Base-by-base conservation (phyloP, 495 filamentous ascomycete genomes). In the Podospora bellae-mahoneyi region DNA sequence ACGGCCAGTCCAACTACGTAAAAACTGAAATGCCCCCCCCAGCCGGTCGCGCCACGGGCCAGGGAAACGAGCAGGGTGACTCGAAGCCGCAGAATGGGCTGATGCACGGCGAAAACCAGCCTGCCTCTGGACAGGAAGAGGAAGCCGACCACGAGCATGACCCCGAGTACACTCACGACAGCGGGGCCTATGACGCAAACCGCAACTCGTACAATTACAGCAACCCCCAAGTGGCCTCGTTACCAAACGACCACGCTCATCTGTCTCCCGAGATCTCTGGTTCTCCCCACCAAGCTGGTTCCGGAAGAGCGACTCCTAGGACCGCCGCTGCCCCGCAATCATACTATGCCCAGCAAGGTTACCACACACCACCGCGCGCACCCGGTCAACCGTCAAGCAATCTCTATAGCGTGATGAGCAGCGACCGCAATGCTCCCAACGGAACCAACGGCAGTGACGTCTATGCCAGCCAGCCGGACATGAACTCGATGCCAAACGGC, bases 21-120 rank as follows among this genome's bases (percentile, higher is more conserved):
- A 97, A 94, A 80, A 91, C 80, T 72, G 94, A 97, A 63, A 97
- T 98, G 93, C 93, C 90, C 0, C 94, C 94, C 9, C 94, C 94
- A 3, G 85, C 92, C 7, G 86, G 82, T 62, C 83, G 90, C 59
- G 81, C 85, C 5, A 77, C 83, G 4, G 87, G 84, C 23, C 68
- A 82, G 2, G 87, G 89, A 63, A 72, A 67, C 13, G 91, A 94
- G 61, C 81, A 87, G 58, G 72, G 79, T 16, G 92, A 96, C 68
- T 74, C 83, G n/a, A 94, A 96, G 77, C 79, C 84, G 30, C 76
- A 82, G 70, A 94, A 86, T 75, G 89, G 80, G 74, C 86, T 86
- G 78, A 74, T 85, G 67, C 82, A 83, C 60, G 80, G 74, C 64
- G 89, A 85, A 73, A 84, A 82, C 15, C 86, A 85, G 67, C 79